phyloP scores from a whole-genome alignment of 2,329 filamentous ascomycete genomes.

The Stromatinia cepivora region DNA sequence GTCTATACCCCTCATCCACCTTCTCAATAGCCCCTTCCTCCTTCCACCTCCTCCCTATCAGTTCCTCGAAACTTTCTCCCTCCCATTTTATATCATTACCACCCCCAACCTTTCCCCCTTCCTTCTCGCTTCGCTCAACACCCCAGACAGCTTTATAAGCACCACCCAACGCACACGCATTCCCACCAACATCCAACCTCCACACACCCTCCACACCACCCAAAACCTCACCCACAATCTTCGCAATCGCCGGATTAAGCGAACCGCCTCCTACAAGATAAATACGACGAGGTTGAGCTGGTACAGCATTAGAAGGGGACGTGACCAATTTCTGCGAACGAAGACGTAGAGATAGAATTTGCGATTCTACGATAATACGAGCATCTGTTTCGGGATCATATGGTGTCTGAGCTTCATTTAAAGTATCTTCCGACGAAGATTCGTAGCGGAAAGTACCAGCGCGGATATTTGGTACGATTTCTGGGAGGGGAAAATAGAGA shows the following conservation, averaged over 20 bases:
- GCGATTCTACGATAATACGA: conserved; percentile 88
- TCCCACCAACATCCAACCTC: conserved; percentile 89
- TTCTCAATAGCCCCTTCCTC: conserved; percentile 81
- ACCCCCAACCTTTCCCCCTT: background rate
- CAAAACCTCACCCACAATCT: conserved; percentile 81
- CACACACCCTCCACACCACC: conserved; percentile 89
- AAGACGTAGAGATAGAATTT: conserved; percentile 86
- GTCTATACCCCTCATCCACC: conserved; percentile 77
- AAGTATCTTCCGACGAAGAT: conserved; percentile 55
- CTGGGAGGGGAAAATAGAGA: conserved; percentile 91
- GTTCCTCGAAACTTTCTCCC: conserved; percentile 81
- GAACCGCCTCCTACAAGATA: conserved; percentile 95
- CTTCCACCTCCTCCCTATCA: conserved; percentile 81
- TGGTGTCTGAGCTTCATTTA: conserved; percentile 44
- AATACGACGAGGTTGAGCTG: conserved; percentile 81
- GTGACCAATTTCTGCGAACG: conserved; percentile 76
- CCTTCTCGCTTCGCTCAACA: conserved; percentile 57
- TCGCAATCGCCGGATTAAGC: conserved; percentile 84
- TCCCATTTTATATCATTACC: conserved; percentile 31
- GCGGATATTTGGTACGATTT: conserved; percentile 90
- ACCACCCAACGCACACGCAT: conserved; percentile 89
- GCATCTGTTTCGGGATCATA: conserved; percentile 72
- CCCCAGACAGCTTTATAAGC: conserved; percentile 98
- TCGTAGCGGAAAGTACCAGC: conserved; percentile 86
- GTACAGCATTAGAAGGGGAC: conserved; percentile 55